Evolutionary conservation across 495 filamentous ascomycete genomes (phyloP), one percentile per base, ranked within the genome.

Genomic region (Penicillium cosmopolitanum): DNA sequence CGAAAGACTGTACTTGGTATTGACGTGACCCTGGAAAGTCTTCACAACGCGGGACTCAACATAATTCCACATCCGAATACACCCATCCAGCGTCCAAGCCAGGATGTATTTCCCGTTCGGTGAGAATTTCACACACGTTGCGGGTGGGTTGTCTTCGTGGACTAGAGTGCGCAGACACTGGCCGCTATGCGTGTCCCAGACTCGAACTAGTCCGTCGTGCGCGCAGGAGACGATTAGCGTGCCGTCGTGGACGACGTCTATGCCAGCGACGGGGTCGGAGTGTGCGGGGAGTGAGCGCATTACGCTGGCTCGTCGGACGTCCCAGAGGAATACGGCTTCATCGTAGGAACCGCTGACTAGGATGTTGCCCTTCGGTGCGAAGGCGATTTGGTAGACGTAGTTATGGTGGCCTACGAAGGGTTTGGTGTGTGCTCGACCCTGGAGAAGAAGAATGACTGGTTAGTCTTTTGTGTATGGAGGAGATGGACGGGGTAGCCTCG

Each of bases 241-340:
- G 6, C 95, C 95, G 63, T 98, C 95, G 53, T 87, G 79, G 52
- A 92, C 91, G 66, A 98, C 96, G 70, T 96, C 93, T 15, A 98
- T 92, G 3, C 95, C 94, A 51, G 87, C 85, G 15, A 98, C 93
- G 0, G 95, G 95, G 73, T 98, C 95, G 28, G 90, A 93, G 66
- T 98, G 95, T 11, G 95, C 95, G 4, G 95, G 95, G 44, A 98
- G 81, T 50, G 89, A 93, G 50, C 91, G 84, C 92, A 98, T 94
- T 48, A 91, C 77, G 25, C 85, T 77, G 4, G 89, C 91, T 0
- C 91, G 88, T 0, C 95, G 84, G 3, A 98, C 89, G 73, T 98
- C 95, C 95, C 95, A 98, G 23, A 98, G 74, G 63, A 96, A 96
- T 0, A 98, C 90, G 9, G 96, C 95, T 79, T 98, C 95, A 66